phyloP scores from a whole-genome alignment of 176 grass and related monocot species.

The Carex parvula region DNA sequence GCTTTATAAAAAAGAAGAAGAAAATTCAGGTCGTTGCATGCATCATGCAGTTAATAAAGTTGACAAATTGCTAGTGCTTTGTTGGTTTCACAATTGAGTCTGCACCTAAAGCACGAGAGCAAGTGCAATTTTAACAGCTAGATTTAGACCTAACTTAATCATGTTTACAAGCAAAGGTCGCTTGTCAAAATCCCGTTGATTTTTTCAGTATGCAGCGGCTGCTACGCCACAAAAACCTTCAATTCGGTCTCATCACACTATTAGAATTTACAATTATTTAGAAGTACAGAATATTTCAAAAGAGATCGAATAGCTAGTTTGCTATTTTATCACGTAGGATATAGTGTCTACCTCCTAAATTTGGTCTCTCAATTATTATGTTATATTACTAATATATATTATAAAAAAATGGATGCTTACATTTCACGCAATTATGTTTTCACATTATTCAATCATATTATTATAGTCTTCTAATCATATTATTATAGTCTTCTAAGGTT shows the following conservation, averaged over 20 bases:
- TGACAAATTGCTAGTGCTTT: not conserved
- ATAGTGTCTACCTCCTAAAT: not conserved
- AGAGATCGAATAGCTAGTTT: not conserved
- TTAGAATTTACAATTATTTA: not conserved
- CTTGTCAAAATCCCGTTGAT: not conserved
- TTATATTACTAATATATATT: not conserved
- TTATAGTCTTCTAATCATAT: not conserved
- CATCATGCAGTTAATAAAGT: not conserved
- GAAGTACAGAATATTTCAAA: not conserved
- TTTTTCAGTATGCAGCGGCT: not conserved
- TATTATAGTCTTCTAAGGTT: no score
- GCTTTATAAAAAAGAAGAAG: no score
- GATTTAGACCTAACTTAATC: not conserved
- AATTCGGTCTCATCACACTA: not conserved
- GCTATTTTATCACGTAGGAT: not conserved
- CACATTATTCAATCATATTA: not conserved
- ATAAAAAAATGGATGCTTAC: not conserved
- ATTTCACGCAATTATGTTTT: not conserved
- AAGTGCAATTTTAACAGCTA: not conserved
- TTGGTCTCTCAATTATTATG: not conserved
- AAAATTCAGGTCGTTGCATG: not conserved
- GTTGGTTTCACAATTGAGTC: not conserved
- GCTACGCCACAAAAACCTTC: not conserved
- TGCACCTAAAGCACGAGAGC: not conserved
- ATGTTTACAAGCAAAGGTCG: not conserved